Conservation (phyloP, 2,329 filamentous ascomycete genomes). For the Fusarium papillatum region DNA sequence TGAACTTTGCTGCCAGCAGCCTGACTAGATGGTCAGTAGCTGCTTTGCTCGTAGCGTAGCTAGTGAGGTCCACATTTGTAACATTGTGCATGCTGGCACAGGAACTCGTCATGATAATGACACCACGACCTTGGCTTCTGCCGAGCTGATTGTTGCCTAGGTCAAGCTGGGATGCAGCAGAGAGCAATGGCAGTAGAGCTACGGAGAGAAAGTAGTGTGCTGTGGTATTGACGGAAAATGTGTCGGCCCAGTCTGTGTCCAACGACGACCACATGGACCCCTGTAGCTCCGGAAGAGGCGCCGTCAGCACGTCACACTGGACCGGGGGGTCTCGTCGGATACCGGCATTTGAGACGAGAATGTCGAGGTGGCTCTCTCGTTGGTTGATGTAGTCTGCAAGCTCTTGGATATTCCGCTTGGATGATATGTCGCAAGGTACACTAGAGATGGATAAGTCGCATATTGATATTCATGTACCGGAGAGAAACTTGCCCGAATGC, state of each 20-base stretch:
- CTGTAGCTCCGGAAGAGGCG: slow-evolving; percentile 57
- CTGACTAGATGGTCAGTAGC: slow-evolving; percentile 65
- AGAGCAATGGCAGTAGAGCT: slow-evolving; percentile 59
- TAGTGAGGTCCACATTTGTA: slow-evolving; percentile 66
- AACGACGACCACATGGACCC: slow-evolving; percentile 60
- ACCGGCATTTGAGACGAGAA: slow-evolving; percentile 63
- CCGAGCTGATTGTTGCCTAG: neutral
- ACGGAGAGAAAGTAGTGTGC: slow-evolving; percentile 64
- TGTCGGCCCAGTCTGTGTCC: slow-evolving; percentile 58
- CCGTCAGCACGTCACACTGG: slow-evolving; percentile 58
- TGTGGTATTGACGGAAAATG: slow-evolving; percentile 62
- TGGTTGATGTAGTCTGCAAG: slow-evolving; percentile 49
- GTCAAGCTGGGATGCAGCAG: slow-evolving; percentile 51
- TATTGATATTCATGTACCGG: neutral
- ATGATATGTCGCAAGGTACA: slow-evolving; percentile 53
- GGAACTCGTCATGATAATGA: slow-evolving; percentile 62
- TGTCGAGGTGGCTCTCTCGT: slow-evolving; percentile 58
- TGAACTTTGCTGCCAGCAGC: slow-evolving; percentile 62
- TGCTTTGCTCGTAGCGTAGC: slow-evolving; percentile 64
- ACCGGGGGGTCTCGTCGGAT: slow-evolving; percentile 59
- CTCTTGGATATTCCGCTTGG: slow-evolving; percentile 55
- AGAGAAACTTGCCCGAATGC: slow-evolving; percentile 51
- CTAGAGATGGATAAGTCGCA: slow-evolving; percentile 23
- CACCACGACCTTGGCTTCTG: slow-evolving; percentile 55
- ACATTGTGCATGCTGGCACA: slow-evolving; percentile 66